Conservation (phyloP, 805 yeast species). For the Candida mattraensis region DNA sequence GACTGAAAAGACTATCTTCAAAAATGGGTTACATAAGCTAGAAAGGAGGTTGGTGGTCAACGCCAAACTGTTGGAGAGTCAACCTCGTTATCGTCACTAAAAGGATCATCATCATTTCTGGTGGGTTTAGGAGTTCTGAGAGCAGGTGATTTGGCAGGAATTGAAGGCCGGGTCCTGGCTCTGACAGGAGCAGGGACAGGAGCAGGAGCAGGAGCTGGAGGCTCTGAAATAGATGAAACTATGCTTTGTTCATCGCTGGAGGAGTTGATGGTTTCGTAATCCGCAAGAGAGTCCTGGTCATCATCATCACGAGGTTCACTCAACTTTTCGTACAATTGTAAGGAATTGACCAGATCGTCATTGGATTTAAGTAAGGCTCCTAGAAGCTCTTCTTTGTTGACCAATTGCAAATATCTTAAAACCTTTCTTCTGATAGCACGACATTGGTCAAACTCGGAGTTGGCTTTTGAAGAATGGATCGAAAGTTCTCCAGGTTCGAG, state of each 20-base stretch:
- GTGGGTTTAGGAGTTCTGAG: slow-evolving; percentile 12
- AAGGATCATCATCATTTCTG: slow-evolving; percentile 27
- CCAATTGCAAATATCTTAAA: slow-evolving; percentile 77
- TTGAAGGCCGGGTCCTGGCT: slow-evolving; percentile 27
- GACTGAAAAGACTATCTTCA: neutral
- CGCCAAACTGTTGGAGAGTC: slow-evolving; percentile 30
- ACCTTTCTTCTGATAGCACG: slow-evolving; percentile 74
- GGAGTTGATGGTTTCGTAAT: slow-evolving; percentile 36
- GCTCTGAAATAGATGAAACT: too few species aligned
- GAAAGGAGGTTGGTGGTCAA: slow-evolving; percentile 10
- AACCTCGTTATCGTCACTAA: slow-evolving; percentile 34
- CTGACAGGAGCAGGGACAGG: too few species aligned
- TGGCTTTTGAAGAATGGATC: slow-evolving; percentile 59
- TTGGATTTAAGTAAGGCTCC: slow-evolving; percentile 90
- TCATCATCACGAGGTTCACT: slow-evolving; percentile 44
- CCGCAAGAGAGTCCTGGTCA: slow-evolving; percentile 40
- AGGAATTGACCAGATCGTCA: slow-evolving; percentile 78
- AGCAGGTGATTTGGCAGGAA: slow-evolving; percentile 26
- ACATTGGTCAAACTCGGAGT: slow-evolving; percentile 71
- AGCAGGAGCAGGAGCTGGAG: too few species aligned
- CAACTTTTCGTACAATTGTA: slow-evolving; percentile 65
- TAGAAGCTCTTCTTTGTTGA: slow-evolving; percentile 79
- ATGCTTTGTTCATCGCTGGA: slow-evolving; percentile 9
- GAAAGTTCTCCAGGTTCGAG: slow-evolving; percentile 52
- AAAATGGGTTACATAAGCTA: neutral